Evolutionary conservation across 2,329 filamentous ascomycete genomes (phyloP).

Genomic region (Tolypocladium capitatum): DNA sequence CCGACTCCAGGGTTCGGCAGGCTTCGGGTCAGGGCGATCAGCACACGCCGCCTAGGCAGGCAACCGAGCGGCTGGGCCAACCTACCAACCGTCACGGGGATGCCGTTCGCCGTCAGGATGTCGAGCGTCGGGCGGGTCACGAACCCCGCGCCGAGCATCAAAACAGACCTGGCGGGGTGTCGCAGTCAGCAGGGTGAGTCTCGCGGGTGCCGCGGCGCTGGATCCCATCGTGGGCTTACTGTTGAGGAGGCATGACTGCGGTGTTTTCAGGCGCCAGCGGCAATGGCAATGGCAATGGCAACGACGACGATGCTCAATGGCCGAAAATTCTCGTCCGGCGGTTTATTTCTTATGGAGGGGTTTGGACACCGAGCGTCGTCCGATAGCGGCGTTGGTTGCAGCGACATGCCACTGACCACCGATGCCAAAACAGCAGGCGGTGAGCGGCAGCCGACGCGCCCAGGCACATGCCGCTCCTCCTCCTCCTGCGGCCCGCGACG

Average conservation of each 20-base stretch:
- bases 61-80: constrained; percentile 2
- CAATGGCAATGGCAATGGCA: background rate
- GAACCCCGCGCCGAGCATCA: constrained; percentile 40
- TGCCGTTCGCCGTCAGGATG: constrained; percentile 44
- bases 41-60: background rate
- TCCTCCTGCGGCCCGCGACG: no score
- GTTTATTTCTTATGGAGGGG: background rate
- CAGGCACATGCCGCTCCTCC: background rate
- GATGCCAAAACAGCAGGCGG: background rate
- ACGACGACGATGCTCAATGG: background rate
- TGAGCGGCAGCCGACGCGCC: background rate
- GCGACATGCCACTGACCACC: no score
- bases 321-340: background rate
- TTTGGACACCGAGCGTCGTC: background rate
- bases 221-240: background rate
- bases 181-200: background rate
- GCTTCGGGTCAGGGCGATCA: constrained; percentile 30
- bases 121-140: constrained; percentile 51
- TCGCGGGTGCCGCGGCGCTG: no score
- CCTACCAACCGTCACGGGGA: constrained; percentile 53
- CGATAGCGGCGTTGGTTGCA: background rate
- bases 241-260: constrained; percentile 3
- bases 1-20: constrained; percentile 67
- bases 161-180: constrained; percentile 6
- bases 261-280: background rate